Conservation (phyloP, 1,284 basidiomycete species). For the Microstroma glucosiphilum region DNA sequence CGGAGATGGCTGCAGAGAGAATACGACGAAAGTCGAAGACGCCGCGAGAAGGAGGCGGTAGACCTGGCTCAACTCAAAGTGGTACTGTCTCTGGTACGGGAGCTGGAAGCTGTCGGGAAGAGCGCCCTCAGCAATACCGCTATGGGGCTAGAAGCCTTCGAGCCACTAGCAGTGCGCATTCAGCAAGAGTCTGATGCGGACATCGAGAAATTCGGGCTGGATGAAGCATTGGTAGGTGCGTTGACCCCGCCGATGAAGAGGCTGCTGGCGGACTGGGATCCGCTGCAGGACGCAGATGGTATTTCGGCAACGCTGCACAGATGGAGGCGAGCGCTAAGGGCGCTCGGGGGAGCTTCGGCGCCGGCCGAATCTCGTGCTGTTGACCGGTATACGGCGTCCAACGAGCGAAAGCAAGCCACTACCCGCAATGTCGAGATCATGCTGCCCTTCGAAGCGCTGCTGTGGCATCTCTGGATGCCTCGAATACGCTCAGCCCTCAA, state of each 20-base stretch:
- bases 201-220: conserved; percentile 49
- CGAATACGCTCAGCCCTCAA: conserved; percentile 70
- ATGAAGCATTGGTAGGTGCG: conserved; percentile 86
- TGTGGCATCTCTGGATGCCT: conserved; percentile 93
- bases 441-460: conserved; percentile 87
- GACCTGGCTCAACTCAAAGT: conserved; percentile 31
- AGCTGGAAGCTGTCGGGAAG: conserved; percentile 19
- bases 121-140: background rate
- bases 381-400: conserved; percentile 59
- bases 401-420: conserved; percentile 48
- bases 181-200: conserved; percentile 13
- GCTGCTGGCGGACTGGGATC: conserved; percentile 65
- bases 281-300: conserved; percentile 61
- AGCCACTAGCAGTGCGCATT: conserved; percentile 17
- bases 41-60: conserved; percentile 61
- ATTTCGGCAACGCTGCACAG: background rate
- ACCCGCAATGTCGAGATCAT: conserved; percentile 55
- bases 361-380: background rate
- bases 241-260: conserved; percentile 70
- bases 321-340: conserved; percentile 64
- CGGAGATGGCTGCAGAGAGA: conserved; percentile 62
- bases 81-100: conserved; percentile 22
- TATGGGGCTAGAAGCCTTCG: conserved; percentile 10
- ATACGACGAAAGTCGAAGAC: conserved; percentile 62
- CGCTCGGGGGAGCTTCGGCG: conserved; percentile 30